Evolutionary conservation across 164 flowering plant genomes (phyloP), one percentile per base, ranked within the genome.

Genomic region (Piper betle): DNA sequence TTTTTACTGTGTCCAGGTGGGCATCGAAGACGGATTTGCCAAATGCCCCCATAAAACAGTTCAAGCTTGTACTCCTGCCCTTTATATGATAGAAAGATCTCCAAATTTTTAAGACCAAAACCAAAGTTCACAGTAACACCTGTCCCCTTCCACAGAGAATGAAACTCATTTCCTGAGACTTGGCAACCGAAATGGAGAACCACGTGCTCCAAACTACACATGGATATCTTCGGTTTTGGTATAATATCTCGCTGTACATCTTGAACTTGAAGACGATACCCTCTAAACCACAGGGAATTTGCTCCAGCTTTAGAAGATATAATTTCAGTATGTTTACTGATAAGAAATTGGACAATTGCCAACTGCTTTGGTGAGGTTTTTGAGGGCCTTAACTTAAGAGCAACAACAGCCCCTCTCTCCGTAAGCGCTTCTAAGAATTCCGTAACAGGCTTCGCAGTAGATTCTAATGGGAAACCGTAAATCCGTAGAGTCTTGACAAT

Each of bases 261-360:
- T 25, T 72, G 60, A 64, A 75, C 83, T 58, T 71, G 78, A 46
- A 87, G 62, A 68, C 69, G 79, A 19, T 74, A 74, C 19, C 15
- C 17, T 4, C 76, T 81, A 66, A 70, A 85, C 38, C 54, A 52
- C 1, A 87, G 72, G 12, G 3, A 15, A 10, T 46, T 46, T 15
- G 15, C 12, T 12, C 11, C 50, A 39, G 17, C 20, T 37, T 33
- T 18, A 4, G 71, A 53, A 18, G 79, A 58, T 4, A 89, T 79
- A 0, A 1, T 0, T 2, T 81, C 79, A 62, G 86, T 82, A 67
- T 25, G 6, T 46, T 18, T 39, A 4, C 11, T 19, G 3, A 48
- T 54, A 6, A 69, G 73, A 64, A 90, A 90, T 68, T 83, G 91
- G 25, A 89, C 87, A 63, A 68, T 71, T n/a, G 88, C 91, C 71